Evolutionary conservation across 495 filamentous ascomycete species (phyloP), one percentile per base, ranked within the genome.

Genomic region (Aspergillus ellipticus): DNA sequence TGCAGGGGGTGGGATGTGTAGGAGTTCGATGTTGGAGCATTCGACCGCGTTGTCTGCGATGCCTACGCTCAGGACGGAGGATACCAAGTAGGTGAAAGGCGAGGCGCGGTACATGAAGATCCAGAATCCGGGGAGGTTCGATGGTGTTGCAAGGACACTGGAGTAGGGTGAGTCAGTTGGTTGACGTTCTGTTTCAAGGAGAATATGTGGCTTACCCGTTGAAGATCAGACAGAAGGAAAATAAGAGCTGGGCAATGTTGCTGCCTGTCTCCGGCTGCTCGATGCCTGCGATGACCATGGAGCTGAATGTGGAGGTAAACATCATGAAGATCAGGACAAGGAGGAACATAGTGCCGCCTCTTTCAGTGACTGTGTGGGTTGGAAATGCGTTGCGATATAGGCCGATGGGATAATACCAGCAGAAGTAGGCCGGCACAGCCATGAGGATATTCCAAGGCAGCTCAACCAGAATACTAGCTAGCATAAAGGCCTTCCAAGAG

Each of bases 31-130:
- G 6, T 61, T 51, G 15, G 86, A 76, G 70, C 89, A 93, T 1
- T 66, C 11, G 1, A 86, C 82, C 0, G 64, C 20, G 2, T 78
- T 79, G 26, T 87, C 84, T n/a, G 84, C 79, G 4, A 92, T 63
- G 0, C 77, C 82, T 0, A 75, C 76, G 0, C 85, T 80, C n/a
- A 90, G 60, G 66, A 90, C 81, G 15, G 79, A 81, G 26, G 74
- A 77, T 6, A 90, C 80, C 0, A 89, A 69, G 59, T 92, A 91
- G 0, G 85, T 87, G 54, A 92, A 84, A 6, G 89, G 89, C 6
- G 85, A 88, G 49, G 89, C 74, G 24, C 85, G 84, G 67, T 92
- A 90, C 85, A 92, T 89, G 76, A 91, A 92, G 59, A 88, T 89
- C 89, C 89, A 94, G 76, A 92, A 91, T 9, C 80, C 67, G 9